phyloP scores from a whole-genome alignment of 192 early-diverging fungal genomes.

The Coemansia sp. region DNA sequence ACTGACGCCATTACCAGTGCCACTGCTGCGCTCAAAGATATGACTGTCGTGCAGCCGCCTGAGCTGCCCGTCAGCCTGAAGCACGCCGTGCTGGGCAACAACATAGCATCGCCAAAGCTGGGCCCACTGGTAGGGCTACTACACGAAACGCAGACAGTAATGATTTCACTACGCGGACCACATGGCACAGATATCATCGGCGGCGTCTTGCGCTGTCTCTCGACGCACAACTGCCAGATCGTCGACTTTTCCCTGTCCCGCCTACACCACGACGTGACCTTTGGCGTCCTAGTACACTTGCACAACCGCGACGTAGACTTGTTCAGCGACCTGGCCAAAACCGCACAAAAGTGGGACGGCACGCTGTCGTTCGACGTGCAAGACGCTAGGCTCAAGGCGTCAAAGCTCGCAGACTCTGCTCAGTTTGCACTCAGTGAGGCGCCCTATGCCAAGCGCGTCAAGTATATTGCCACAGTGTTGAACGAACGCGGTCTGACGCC shows the following conservation, averaged over 20 bases:
- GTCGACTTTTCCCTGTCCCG: slow-evolving; percentile 88
- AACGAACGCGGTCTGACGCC: slow-evolving; percentile 82
- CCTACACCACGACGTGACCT: slow-evolving; percentile 93
- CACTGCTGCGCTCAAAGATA: slow-evolving; percentile 22
- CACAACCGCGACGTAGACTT: slow-evolving; percentile 75
- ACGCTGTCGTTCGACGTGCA: slow-evolving; percentile 81
- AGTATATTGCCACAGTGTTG: slow-evolving; percentile 86
- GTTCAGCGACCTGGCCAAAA: slow-evolving; percentile 75
- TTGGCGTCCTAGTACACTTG: slow-evolving; percentile 83
- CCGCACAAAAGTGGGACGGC: slow-evolving; percentile 86
- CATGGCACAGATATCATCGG: slow-evolving; percentile 94
- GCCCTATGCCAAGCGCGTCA: slow-evolving; percentile 80
- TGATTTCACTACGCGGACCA: slow-evolving; percentile 81
- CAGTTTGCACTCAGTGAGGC: slow-evolving; percentile 69
- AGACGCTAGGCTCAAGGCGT: slow-evolving; percentile 64
- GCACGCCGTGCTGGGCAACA: slow-evolving; percentile 53
- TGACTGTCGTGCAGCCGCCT: slow-evolving; percentile 2
- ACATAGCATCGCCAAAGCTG: slow-evolving; percentile 58
- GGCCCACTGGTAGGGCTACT: slow-evolving; percentile 43
- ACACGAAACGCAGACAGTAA: slow-evolving; percentile 69
- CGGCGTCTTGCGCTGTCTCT: slow-evolving; percentile 74
- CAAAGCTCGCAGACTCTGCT: slow-evolving; percentile 58
- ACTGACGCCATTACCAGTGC: slow-evolving; percentile 20
- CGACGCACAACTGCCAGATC: slow-evolving; percentile 75
- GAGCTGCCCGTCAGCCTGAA: slow-evolving; percentile 17